These are phyloP conservation scores for Solanum etuberosum DNA, from an alignment of 257 asterid species.

Conservation along the genomic window DNA sequence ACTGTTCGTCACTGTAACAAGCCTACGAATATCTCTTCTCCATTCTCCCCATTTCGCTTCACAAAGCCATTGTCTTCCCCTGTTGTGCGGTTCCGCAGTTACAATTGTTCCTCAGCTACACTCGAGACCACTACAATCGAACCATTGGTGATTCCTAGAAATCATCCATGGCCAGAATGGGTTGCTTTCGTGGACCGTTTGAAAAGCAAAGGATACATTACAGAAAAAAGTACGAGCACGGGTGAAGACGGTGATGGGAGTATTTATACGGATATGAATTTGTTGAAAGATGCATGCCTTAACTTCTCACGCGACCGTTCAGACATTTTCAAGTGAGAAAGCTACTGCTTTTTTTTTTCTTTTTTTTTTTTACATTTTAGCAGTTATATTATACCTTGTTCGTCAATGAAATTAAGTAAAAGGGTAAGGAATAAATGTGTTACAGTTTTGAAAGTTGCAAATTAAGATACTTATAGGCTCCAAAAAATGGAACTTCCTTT, in stretches of 20 bases:
- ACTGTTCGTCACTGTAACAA: constrained; percentile 13
- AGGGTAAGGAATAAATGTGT: not conserved
- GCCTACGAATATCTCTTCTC: not conserved
- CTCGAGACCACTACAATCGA: not conserved
- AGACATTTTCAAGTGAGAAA: constrained; percentile 64
- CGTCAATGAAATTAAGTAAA: not conserved
- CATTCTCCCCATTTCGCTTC: constrained; percentile 10
- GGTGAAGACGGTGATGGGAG: constrained; percentile 10
- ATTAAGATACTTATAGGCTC: not conserved
- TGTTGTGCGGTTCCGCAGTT: constrained; percentile 26
- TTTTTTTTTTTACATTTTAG: not conserved
- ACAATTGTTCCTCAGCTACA: constrained; percentile 31
- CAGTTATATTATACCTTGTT: not conserved
- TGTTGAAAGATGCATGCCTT: constrained; percentile 64
- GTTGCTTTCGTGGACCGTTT: constrained; percentile 54
- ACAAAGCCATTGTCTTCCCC: constrained; percentile 3
- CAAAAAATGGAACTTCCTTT: not conserved
- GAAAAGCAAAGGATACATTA: constrained; percentile 58
- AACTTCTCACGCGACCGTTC: constrained; percentile 76
- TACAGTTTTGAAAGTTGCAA: not conserved
- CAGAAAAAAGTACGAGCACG: not conserved
- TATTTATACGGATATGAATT: constrained; percentile 36
- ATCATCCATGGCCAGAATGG: constrained; percentile 99
- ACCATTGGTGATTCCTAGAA: not conserved
- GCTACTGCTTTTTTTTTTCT: not conserved